phyloP scores from a whole-genome alignment of 345 rosid genomes.

The Schrenkiella parvula region DNA sequence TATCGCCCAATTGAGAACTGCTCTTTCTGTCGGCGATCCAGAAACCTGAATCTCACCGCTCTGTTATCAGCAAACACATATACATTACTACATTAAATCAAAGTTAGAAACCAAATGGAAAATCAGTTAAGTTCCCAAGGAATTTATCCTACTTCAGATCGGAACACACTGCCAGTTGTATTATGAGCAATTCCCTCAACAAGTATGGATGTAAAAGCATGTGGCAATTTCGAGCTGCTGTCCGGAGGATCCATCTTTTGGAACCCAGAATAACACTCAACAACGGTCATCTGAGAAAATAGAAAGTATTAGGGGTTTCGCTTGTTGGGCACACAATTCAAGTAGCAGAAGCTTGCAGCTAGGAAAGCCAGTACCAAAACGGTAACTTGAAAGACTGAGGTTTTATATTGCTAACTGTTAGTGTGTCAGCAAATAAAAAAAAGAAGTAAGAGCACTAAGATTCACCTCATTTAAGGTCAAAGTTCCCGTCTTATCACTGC shows the following conservation, averaged over 20 bases:
- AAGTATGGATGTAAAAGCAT: conserved; percentile 45
- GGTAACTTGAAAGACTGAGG: neutral
- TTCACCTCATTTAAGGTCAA: conserved; percentile 77
- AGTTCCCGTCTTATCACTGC: conserved; percentile 98
- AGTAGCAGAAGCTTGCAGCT: neutral
- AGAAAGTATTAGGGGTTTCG: neutral
- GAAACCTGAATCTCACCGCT: conserved; percentile 72
- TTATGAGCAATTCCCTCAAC: conserved; percentile 74
- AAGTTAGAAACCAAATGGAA: neutral
- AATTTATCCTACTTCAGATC: conserved; percentile 51
- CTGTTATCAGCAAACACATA: conserved; percentile 36
- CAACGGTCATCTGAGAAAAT: conserved; percentile 76
- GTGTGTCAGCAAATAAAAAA: conserved; percentile 3
- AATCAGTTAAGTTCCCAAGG: neutral
- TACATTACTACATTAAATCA: neutral
- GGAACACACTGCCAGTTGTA: conserved; percentile 75
- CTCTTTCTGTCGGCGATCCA: conserved; percentile 96
- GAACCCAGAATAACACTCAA: conserved; percentile 66
- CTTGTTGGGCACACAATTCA: neutral
- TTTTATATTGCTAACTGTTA: neutral
- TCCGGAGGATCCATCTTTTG: conserved; percentile 45
- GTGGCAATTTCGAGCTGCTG: conserved; percentile 44
- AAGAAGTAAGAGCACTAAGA: conserved; percentile 1
- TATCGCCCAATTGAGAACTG: conserved; percentile 77
- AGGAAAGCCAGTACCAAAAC: neutral